phyloP scores from a whole-genome alignment of 305 asterid species.

The Solanum hybrid region DNA sequence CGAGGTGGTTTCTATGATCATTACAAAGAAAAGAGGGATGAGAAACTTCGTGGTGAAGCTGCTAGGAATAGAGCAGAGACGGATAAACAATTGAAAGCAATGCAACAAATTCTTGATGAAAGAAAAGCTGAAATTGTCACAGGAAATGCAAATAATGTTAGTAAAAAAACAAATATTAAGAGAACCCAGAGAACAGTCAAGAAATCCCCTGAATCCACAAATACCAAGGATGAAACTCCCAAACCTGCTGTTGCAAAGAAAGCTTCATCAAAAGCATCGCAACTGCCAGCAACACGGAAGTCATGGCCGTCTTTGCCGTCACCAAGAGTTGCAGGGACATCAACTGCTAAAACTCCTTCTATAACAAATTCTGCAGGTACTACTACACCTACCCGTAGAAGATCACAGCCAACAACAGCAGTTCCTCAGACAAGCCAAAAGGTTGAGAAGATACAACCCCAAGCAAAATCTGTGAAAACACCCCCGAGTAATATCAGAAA shows the following conservation, averaged over 20 bases:
- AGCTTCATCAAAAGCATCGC: conserved; percentile 38
- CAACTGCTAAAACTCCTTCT: conserved; percentile 45
- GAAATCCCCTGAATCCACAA: conserved; percentile 34
- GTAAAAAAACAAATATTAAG: conserved; percentile 38
- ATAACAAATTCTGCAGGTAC: conserved; percentile 30
- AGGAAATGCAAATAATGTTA: conserved; percentile 35
- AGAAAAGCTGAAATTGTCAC: conserved; percentile 43
- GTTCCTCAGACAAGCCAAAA: conserved; percentile 42
- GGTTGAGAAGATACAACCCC: conserved; percentile 37
- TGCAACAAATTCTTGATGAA: conserved; percentile 37
- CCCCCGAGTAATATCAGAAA: conserved; percentile 42
- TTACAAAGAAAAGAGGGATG: conserved; percentile 71
- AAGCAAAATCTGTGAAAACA: conserved; percentile 37
- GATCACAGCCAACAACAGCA: conserved; percentile 48
- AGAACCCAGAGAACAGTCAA: conserved; percentile 52
- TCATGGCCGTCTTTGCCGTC: conserved; percentile 85
- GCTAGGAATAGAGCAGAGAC: conserved; percentile 42
- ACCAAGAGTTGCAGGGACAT: conserved; percentile 45
- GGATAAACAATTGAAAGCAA: conserved; percentile 40
- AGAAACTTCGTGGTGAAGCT: conserved; percentile 55
- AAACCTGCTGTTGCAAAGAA: conserved; percentile 45
- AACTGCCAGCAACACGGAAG: conserved; percentile 67
- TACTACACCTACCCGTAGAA: conserved; percentile 43
- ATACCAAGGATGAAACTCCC: conserved; percentile 44
- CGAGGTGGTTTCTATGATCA: conserved; percentile 57